A percentile compares a stretch with the other conserved stretches of the same genome.
These are phyloP conservation scores for Rhododendron ferrugineum DNA, from an alignment of 148 eudicot species.

Conservation along the genomic window DNA sequence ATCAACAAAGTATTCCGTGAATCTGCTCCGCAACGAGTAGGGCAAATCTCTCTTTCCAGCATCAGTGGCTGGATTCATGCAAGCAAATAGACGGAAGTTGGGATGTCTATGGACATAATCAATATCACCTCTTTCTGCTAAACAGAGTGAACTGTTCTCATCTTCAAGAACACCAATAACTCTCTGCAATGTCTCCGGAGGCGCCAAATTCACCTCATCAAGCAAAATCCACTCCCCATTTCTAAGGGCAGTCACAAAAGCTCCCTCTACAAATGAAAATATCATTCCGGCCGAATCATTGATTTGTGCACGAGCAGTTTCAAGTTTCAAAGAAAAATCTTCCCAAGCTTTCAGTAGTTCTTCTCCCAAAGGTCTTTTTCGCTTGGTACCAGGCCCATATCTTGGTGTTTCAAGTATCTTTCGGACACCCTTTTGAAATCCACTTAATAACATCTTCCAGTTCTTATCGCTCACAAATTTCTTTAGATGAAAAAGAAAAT, in stretches of 20 bases:
- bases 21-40: slow-evolving; percentile 63
- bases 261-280: slow-evolving; percentile 96
- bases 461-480: slow-evolving; percentile 43
- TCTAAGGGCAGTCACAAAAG: slow-evolving; percentile 78
- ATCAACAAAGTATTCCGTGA: slow-evolving; percentile 88
- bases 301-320: slow-evolving; percentile 55
- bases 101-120: slow-evolving; percentile 60
- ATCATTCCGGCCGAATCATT: slow-evolving; percentile 73
- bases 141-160: slow-evolving; percentile 77
- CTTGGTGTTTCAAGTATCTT: slow-evolving; percentile 30
- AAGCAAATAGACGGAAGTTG: slow-evolving; percentile 84
- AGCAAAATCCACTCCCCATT: slow-evolving; percentile 97
- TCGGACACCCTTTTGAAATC: slow-evolving; percentile 41
- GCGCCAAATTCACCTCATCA: slow-evolving; percentile 96
- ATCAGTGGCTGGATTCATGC: slow-evolving; percentile 99
- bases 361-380: slow-evolving; percentile 57
- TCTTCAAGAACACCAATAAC: slow-evolving; percentile 89
- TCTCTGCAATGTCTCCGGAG: slow-evolving; percentile 92
- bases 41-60: slow-evolving; percentile 97
- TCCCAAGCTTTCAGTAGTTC: slow-evolving; percentile 51
- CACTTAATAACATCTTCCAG: slow-evolving; percentile 55
- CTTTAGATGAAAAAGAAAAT: slow-evolving; percentile 33
- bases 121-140: slow-evolving; percentile 89
- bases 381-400: slow-evolving; percentile 46
- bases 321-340: slow-evolving; percentile 50